A percentile compares a stretch with the other conserved stretches of the same genome.
Evolutionary conservation across 1,284 basidiomycete species (phyloP).

Genomic region (Cutaneotrichosporon cutaneum): DNA sequence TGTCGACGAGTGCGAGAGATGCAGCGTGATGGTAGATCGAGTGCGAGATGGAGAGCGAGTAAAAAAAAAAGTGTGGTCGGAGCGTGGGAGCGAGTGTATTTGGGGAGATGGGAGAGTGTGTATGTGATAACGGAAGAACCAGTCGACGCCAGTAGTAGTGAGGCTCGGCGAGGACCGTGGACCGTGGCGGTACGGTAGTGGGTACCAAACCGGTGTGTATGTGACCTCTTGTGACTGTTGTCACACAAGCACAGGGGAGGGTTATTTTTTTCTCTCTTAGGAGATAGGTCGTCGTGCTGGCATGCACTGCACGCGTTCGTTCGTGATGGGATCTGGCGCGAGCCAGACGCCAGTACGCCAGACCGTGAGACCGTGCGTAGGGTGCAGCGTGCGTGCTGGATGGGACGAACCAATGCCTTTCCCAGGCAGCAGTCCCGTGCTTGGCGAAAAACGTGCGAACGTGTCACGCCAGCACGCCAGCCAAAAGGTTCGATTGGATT

Average conservation of each 20-base stretch:
- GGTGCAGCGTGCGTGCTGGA: not conserved
- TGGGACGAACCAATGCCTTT: not conserved
- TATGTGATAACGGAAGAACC: conserved; percentile 4
- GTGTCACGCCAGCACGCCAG: conserved; percentile 4
- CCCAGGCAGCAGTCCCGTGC: not conserved
- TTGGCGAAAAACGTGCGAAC: conserved; percentile 8
- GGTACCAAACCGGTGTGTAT: not conserved
- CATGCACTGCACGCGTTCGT: not conserved
- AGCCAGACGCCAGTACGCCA: too few relatives aligned
- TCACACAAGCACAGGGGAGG: not conserved
- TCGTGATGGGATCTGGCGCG: not conserved
- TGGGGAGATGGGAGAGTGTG: not conserved
- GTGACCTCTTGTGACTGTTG: not conserved
- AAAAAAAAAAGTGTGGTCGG: not conserved
- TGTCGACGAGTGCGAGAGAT: not conserved
- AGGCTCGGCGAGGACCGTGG: not conserved
- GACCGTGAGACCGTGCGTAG: not conserved
- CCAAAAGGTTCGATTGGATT: not conserved
- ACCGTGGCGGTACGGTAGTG: not conserved
- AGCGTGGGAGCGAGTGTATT: not conserved
- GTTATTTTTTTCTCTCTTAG: not conserved
- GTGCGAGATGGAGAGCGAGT: not conserved
- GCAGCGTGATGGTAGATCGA: not conserved
- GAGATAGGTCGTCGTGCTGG: not conserved
- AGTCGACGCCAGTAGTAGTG: not conserved